Base-by-base conservation (phyloP, 805 yeast species). In the Kluyveromyces aestuarii region DNA sequence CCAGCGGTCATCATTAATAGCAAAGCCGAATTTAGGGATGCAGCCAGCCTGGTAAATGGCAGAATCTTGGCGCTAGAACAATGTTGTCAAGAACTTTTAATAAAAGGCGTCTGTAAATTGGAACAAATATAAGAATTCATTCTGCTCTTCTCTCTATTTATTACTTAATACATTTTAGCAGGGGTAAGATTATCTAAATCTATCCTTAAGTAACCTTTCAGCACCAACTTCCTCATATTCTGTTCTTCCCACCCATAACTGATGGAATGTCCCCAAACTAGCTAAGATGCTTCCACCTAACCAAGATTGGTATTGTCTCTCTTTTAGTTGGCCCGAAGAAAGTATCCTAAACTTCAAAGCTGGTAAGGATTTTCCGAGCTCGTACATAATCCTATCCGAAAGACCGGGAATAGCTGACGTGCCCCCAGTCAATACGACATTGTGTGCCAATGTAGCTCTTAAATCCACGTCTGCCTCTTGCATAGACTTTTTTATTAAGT, bases 251-350 rank as follows among this genome's bases (percentile, higher is more conserved):
- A 90, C 96, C 96, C 96, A 90, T 69, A 86, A 71, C 66, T 90
- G 97, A 65, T 90, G 97, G 74, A 90, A 90, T 2, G 96, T 87
- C 35, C 97, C 97, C 57, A 90, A 73, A 46, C 93, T 82, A 6
- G 95, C 81, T 48, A 90, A 70, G 37, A 90, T 89, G 54, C 91
- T 82, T 8, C 96, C 96, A 41, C 97, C 97, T 45, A 90, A 77
- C 96, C 96, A 90, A 8, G 91, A 74, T 51, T 88, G 85, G 61
- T 78, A 84, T 54, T 80, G 78, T 61, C 96, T 77, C 67, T 90
- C 96, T 48, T 74, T 74, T 5, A 82, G 65, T 59, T 81, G 82
- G 41, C 96, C 96, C 7, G 84, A 79, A 2, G 95, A 83, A 56
- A 88, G 84, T 35, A 90, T 75, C 61, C 96, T 73, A 40, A 89